A percentile compares a stretch with the other conserved stretches of the same genome.
phyloP scores from a whole-genome alignment of 176 grass and related monocot species.

The Hsuehochloa calcarea region DNA sequence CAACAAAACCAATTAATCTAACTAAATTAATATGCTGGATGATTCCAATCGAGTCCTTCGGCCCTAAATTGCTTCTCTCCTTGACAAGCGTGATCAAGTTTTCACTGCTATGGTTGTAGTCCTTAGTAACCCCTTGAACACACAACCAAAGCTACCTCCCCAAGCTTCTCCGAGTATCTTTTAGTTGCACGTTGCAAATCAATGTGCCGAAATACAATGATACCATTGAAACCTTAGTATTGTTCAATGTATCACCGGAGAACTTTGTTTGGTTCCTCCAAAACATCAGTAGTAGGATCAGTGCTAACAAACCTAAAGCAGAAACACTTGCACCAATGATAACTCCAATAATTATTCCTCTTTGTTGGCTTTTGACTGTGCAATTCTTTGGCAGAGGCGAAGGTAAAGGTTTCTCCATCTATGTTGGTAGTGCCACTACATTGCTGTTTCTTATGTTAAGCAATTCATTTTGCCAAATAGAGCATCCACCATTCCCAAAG shows the following conservation, averaged over 20 bases:
- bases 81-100: conserved; percentile 42
- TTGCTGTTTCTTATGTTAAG: conserved; percentile 33
- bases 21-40: conserved; percentile 64
- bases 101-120: conserved; percentile 57
- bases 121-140: conserved; percentile 47
- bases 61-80: conserved; percentile 70
- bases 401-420: conserved; percentile 34
- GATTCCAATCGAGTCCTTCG: conserved; percentile 36
- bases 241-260: not conserved
- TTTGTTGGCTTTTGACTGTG: not conserved
- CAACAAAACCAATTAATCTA: conserved; percentile 61
- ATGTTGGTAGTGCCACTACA: not conserved
- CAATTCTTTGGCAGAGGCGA: conserved; percentile 38
- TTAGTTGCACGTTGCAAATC: conserved; percentile 44
- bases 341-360: not conserved
- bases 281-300: conserved; percentile 15
- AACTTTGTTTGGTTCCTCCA: conserved; percentile 3
- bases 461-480: conserved; percentile 46
- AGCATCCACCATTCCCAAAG: conserved; percentile 12
- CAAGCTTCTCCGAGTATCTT: conserved; percentile 47
- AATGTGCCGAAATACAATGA: conserved; percentile 32
- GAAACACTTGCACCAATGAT: not conserved
- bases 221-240: not conserved
- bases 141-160: conserved; percentile 60
- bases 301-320: not conserved